Evolutionary conservation across 2,329 filamentous ascomycete genomes (phyloP).

Genomic region (Penicillium sp.): DNA sequence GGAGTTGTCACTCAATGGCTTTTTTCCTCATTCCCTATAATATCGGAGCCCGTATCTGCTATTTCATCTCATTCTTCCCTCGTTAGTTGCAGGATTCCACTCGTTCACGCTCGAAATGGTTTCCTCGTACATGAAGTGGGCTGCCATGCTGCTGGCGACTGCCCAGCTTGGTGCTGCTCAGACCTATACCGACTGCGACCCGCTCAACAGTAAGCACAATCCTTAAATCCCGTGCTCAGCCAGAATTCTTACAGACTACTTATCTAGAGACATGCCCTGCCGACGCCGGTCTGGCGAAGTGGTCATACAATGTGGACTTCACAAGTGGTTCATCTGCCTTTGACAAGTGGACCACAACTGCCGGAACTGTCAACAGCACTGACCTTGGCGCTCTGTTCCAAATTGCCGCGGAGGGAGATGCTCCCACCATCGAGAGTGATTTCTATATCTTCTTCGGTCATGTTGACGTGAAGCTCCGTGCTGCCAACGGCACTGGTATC

Average conservation of each 20-base stretch:
- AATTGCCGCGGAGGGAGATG: slow-evolving; percentile 75
- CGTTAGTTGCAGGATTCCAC: neutral
- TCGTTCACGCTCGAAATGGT: neutral
- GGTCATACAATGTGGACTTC: slow-evolving; percentile 34
- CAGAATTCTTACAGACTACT: neutral
- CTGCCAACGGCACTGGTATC: slow-evolving; percentile 83
- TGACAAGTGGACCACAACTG: slow-evolving; percentile 63
- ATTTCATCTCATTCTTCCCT: neutral
- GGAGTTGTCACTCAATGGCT: neutral
- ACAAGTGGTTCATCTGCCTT: slow-evolving; percentile 53
- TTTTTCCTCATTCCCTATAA: slow-evolving; percentile 1
- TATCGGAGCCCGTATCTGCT: neutral
- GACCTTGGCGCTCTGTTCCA: slow-evolving; percentile 62
- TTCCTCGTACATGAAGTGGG: slow-evolving; percentile 18
- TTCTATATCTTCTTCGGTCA: slow-evolving; percentile 99
- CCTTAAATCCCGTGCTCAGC: neutral
- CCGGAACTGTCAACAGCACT: slow-evolving; percentile 63
- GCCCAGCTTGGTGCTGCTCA: slow-evolving; percentile 56
- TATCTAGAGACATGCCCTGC: slow-evolving; percentile 58
- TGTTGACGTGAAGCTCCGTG: slow-evolving; percentile 80
- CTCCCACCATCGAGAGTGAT: slow-evolving; percentile 79
- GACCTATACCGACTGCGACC: slow-evolving; percentile 74
- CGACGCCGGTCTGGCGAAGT: slow-evolving; percentile 64
- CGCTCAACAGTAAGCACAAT: slow-evolving; percentile 37
- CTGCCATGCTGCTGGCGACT: slow-evolving; percentile 26